Base-by-base conservation (phyloP, 139 green algal species). In the Nannochloris sp. region DNA sequence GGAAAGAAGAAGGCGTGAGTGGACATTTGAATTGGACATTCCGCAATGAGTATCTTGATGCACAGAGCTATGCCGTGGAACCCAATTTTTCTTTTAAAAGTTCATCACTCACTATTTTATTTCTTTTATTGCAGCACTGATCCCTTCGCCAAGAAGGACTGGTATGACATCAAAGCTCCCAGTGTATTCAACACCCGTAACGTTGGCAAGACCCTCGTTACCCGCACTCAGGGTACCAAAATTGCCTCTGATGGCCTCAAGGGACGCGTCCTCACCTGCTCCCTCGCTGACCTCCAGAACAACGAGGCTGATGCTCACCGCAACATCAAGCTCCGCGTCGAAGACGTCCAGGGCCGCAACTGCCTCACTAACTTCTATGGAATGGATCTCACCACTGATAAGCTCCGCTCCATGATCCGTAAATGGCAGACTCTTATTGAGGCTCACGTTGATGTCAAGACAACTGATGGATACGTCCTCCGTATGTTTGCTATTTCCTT, bases 391-490 rank as follows among this genome's bases (percentile, higher is more conserved):
- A 99, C 95, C 53, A 99, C 94, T 32, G 95, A 99, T 84, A 99
- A 99, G 88, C 83, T 99, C 68, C 84, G 95, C 65, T 95, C 87
- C 34, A 74, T 99, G 69, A 91, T 99, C 64, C 87, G 91, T 77
- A 99, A 99, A 89, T 99, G 95, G 94, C 93, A 98, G 86, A 92
- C 85, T 12, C 83, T 99, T 67, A 99, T 99, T 65, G 95, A 99
- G 89, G 83, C 87, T 14, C 73, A 92, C 61, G 89, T 97, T 68
- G 95, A 99, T 71, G 92, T 99, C 6, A 97, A 97, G 87, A 99
- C 95, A 61, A 96, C 92, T 6, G 95, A 99, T 73, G 92, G 87
- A n/a, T 99, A 96, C 89, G 81, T 80, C 19, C 85, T 99, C 72
- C 89, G 94, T 73, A 77, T 99, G 68, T 99, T 99, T 78, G 88